Base-by-base conservation (phyloP, 768 basidiomycete species). In the Albatrellus ellisii region DNA sequence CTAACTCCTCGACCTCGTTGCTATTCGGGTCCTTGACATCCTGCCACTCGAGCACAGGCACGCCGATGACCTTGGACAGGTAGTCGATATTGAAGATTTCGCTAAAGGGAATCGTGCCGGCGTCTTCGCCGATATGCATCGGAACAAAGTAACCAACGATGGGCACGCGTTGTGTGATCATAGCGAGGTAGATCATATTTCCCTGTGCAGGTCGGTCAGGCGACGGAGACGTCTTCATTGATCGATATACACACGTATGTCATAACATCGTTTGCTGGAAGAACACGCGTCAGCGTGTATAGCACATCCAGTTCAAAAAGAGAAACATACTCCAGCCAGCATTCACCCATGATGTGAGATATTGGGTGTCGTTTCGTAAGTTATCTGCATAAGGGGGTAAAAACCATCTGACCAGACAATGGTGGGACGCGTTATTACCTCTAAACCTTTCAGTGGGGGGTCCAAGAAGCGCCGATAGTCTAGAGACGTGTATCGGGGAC, bases 231-330 rank as follows among this genome's bases (percentile, higher is more conserved):
- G 22, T 14, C 4, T 6, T 26, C 28, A 10, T 22, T 17, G n/a
- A 32, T 26, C 28, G 8, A 17, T 4, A 4, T 12, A 37, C 49
- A 24, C 7, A 75, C 75, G 53, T 75, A 77, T 43, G 80, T 80
- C 73, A 82, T 79, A 24, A 82, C 77, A 60, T 83, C 79, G 64
- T 84, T 84, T 6, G 80, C 79, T 83, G 38, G 12, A 26, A 20
- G 17, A 28, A 11, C 5, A 21, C 29, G 14, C 17, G n/a, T 6
- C 20, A 24, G 26, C 14, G 14, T 34, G 36, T 10, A 43, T 21
- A 11, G 14, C 11, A 26, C 33, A 44, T 14, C 14, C 36, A 32
- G 31, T 12, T 15, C 17, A 40, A 25, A 27, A 5, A n/a, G 21
- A 15, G n/a, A 7, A 6, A 54, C 60, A 40, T 22, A 62, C 60